These are phyloP conservation scores for Fusarium sp. DNA, from an alignment of 2,329 filamentous ascomycete species.

Conservation along the genomic window DNA sequence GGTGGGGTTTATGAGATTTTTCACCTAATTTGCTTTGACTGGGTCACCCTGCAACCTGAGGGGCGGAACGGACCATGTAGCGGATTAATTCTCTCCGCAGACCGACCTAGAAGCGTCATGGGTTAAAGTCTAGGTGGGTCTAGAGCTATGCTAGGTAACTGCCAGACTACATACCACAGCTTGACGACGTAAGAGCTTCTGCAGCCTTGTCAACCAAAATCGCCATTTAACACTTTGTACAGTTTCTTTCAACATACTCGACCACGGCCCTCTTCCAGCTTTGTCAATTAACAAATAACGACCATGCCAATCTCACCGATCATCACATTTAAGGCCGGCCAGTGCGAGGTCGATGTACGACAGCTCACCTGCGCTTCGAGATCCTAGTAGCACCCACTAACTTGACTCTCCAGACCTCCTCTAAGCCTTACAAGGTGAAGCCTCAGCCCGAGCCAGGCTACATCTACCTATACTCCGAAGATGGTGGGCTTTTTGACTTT, in stretches of 20 bases:
- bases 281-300: conserved; percentile 8
- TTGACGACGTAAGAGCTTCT: conserved; percentile 56
- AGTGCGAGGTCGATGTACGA: conserved; percentile 84
- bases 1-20: conserved; percentile 58
- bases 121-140: conserved; percentile 4
- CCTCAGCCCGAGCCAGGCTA: conserved; percentile 81
- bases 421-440: conserved; percentile 76
- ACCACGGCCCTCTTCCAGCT: not conserved
- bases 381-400: conserved; percentile 27
- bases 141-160: conserved; percentile 30
- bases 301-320: conserved; percentile 85
- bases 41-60: conserved; percentile 26
- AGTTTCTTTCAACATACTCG: conserved; percentile 13
- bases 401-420: conserved; percentile 54
- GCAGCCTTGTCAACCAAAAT: conserved; percentile 47
- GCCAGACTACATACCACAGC: conserved; percentile 24
- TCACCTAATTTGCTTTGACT: conserved; percentile 47
- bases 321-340: conserved; percentile 96
- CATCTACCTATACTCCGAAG: conserved; percentile 91
- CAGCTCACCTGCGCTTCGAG: conserved; percentile 1
- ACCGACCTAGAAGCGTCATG: conserved; percentile 17
- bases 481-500: conserved; percentile 67
- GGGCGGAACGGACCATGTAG: not conserved
- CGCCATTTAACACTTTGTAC: conserved; percentile 4
- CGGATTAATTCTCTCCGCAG: conserved; percentile 26